These are phyloP conservation scores for Colletotrichum paranaense DNA, from an alignment of 2,329 filamentous ascomycete genomes.

Conservation along the genomic window DNA sequence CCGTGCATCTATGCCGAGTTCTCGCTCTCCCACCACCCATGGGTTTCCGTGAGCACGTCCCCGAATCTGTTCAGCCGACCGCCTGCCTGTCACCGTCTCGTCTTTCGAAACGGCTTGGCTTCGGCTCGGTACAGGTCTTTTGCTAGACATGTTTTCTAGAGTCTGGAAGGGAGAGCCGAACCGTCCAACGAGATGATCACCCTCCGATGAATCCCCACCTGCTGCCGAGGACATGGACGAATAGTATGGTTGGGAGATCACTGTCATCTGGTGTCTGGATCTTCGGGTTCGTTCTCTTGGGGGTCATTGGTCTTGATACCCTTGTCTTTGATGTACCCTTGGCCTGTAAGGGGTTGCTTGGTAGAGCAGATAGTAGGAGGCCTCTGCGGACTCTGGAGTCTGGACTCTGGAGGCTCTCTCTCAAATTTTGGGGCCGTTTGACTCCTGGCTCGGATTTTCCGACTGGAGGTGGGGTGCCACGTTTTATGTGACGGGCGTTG, in stretches of 20 bases:
- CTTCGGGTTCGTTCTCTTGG: neutral
- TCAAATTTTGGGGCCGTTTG: neutral
- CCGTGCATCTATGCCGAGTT: neutral
- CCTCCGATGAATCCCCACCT: neutral
- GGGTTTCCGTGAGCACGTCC: neutral
- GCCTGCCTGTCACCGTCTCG: neutral
- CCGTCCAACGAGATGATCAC: neutral
- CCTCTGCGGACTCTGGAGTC: neutral
- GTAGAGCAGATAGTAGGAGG: neutral
- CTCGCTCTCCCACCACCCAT: neutral
- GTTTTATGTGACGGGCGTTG: too few species aligned
- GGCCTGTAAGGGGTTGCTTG: neutral
- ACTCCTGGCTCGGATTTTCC: neutral
- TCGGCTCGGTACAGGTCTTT: neutral
- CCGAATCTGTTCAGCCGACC: neutral
- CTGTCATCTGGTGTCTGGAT: neutral
- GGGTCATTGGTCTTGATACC: too few species aligned
- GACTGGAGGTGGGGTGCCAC: too few species aligned
- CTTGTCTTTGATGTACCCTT: too few species aligned
- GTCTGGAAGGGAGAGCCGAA: neutral
- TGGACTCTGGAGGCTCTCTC: too few species aligned
- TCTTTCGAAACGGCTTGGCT: constrained; percentile 5
- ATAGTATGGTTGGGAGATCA: neutral
- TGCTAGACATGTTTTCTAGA: neutral
- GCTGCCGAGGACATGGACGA: neutral